Evolutionary conservation across 129 eudicot species (phyloP).

Genomic region (Deinandra increscens): DNA sequence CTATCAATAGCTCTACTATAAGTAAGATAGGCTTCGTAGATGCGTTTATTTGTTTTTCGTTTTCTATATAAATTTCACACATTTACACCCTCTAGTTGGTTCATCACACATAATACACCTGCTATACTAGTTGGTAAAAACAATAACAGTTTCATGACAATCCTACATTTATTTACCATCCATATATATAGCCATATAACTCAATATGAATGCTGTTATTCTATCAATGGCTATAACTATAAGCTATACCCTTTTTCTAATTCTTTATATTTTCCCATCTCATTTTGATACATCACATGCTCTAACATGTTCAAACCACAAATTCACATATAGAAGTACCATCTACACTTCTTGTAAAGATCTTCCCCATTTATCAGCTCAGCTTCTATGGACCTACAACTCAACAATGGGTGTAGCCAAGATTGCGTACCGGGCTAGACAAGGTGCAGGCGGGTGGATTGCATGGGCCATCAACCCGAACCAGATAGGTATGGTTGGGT

Average conservation of each 20-base stretch:
- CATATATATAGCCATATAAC: slow-evolving; percentile 18
- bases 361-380: slow-evolving; percentile 47
- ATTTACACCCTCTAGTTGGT: slow-evolving; percentile 23
- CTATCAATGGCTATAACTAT: slow-evolving; percentile 38
- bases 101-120: slow-evolving; percentile 33
- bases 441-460: slow-evolving; percentile 48
- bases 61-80: background rate
- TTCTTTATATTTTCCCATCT: slow-evolving; percentile 31
- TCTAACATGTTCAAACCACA: slow-evolving; percentile 45
- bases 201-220: background rate
- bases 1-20: too few species aligned
- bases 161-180: slow-evolving; percentile 20
- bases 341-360: slow-evolving; percentile 46
- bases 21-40: too few species aligned
- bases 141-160: slow-evolving; percentile 29
- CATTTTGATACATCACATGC: slow-evolving; percentile 35
- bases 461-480: slow-evolving; percentile 67
- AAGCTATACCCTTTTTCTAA: slow-evolving; percentile 15
- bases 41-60: background rate
- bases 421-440: slow-evolving; percentile 56
- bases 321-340: slow-evolving; percentile 26
- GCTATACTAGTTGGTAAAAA: background rate
- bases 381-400: slow-evolving; percentile 60
- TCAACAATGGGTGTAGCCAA: slow-evolving; percentile 34
- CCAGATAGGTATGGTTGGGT: slow-evolving; percentile 58